Conservation (phyloP, 1,139 yeast genomes). For the Blastobotrys aristatus region DNA sequence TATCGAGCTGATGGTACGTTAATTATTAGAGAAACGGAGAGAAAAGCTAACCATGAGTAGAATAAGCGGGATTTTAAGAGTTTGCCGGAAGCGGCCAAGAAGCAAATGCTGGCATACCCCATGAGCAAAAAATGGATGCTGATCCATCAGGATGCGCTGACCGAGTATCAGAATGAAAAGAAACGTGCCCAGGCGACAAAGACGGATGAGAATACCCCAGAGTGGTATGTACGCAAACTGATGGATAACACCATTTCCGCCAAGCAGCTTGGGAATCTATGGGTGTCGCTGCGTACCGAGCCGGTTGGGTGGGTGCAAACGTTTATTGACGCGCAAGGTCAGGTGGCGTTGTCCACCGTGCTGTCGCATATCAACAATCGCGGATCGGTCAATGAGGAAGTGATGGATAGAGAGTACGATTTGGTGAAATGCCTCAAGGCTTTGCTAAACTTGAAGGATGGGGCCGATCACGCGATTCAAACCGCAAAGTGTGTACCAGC, state of each 20-base stretch:
- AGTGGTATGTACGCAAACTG: constrained; percentile 69
- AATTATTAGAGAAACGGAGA: too few relatives aligned
- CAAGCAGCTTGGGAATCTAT: constrained; percentile 71
- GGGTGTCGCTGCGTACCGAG: constrained; percentile 90
- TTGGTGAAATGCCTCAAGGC: constrained; percentile 61
- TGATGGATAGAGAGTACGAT: constrained; percentile 54
- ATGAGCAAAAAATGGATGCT: constrained; percentile 87
- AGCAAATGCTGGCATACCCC: constrained; percentile 71
- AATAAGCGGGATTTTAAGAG: constrained; percentile 78
- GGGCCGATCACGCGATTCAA: constrained; percentile 51
- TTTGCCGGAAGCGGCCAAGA: constrained; percentile 70
- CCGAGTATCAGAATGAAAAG: constrained; percentile 63
- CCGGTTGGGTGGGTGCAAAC: constrained; percentile 85
- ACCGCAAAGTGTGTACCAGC: constrained; percentile 52
- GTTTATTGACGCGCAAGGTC: constrained; percentile 83
- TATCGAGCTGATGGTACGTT: constrained; percentile 32
- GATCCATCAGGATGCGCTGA: constrained; percentile 77
- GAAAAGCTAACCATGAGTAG: too few relatives aligned
- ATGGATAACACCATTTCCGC: constrained; percentile 65
- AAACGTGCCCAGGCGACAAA: constrained; percentile 32
- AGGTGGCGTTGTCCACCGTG: constrained; percentile 68
- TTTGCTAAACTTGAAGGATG: constrained; percentile 50
- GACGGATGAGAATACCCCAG: constrained; percentile 55
- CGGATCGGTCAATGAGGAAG: constrained; percentile 35
- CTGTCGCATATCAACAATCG: constrained; percentile 42